Base-by-base conservation (phyloP, 2,329 filamentous ascomycete species). In the Fusarium sp. region DNA sequence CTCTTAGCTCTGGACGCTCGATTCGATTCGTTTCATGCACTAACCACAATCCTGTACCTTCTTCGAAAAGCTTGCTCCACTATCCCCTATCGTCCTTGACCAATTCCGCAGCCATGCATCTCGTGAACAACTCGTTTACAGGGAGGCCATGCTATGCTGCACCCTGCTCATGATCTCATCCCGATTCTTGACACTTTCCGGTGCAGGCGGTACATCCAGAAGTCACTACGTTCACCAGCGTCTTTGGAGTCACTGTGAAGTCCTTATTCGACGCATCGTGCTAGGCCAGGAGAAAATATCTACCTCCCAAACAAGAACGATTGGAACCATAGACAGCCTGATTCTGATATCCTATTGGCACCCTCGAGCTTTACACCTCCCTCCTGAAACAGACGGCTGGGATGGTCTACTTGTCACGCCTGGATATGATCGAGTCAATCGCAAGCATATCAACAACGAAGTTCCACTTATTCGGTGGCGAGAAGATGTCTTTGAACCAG, bases 281-380 rank as follows among this genome's bases (percentile, higher is more conserved):
- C 40, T 71, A 6, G 70, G 71, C 0, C 66, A 71, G 2, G 71
- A 74, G 37, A 74, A 74, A 20, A 30, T 41, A 4, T 74, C 71
- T 2, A 72, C 69, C 0, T 54, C 71, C 0, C 66, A 65, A 20
- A 73, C 68, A 19, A 64, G 71, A 17, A 56, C 48, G 0, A 46
- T 70, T 6, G 71, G 69, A 5, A 62, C 71, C 2, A 58, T 73
- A 6, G 71, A 74, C 19, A 62, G 61, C 6, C 50, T 74, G 1
- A 46, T 74, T 15, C 40, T 74, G n/a, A 67, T 74, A 37, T 71
- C 71, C 1, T 69, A 74, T 14, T 74, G 71, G 71, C 67, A 71
- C 13, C 71, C 71, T 5, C 60, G 69, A 1, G 56, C 71, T 6
- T 10, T 72, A 1, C 62, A 74, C 32, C 63, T 74, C 2, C 71